A percentile compares a stretch with the other conserved stretches of the same genome.
These are phyloP conservation scores for Lasiosphaeria hispida DNA, from an alignment of 495 filamentous ascomycete species.

Conservation along the genomic window DNA sequence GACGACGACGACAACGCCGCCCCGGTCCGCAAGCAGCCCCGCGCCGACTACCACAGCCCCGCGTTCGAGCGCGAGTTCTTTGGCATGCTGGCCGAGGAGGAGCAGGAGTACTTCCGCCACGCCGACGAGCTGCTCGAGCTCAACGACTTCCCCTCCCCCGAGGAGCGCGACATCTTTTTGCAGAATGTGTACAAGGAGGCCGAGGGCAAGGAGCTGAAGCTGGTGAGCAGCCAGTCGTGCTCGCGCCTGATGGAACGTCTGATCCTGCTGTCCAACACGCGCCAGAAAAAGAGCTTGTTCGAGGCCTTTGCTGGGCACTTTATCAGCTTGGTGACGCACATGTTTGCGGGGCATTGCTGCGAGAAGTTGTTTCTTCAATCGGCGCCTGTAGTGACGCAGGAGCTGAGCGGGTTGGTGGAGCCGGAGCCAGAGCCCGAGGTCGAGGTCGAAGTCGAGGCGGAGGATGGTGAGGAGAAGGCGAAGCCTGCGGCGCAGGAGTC, in stretches of 20 bases:
- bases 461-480: slow-evolving; percentile 40
- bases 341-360: slow-evolving; percentile 95
- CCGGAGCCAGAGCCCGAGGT: slow-evolving; percentile 26
- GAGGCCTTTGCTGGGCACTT: slow-evolving; percentile 85
- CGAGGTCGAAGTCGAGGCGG: slow-evolving; percentile 27
- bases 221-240: slow-evolving; percentile 91
- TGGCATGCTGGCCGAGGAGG: slow-evolving; percentile 82
- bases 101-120: slow-evolving; percentile 90
- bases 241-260: slow-evolving; percentile 89
- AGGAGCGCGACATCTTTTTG: slow-evolving; percentile 78
- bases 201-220: slow-evolving; percentile 87
- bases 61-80: slow-evolving; percentile 64
- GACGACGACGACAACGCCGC: slow-evolving; percentile 24
- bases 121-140: slow-evolving; percentile 85
- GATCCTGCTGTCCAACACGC: slow-evolving; percentile 73
- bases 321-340: slow-evolving; percentile 82
- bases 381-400: slow-evolving; percentile 72
- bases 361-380: slow-evolving; percentile 86
- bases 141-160: slow-evolving; percentile 75
- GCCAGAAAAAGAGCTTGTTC: slow-evolving; percentile 83
- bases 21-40: not conserved
- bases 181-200: slow-evolving; percentile 84
- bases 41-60: slow-evolving; percentile 10
- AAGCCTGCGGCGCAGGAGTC: slow-evolving; percentile 38
- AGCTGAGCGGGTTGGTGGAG: slow-evolving; percentile 50